Conservation (phyloP, 2,329 filamentous ascomycete species). For the Arthroderma sp. region DNA sequence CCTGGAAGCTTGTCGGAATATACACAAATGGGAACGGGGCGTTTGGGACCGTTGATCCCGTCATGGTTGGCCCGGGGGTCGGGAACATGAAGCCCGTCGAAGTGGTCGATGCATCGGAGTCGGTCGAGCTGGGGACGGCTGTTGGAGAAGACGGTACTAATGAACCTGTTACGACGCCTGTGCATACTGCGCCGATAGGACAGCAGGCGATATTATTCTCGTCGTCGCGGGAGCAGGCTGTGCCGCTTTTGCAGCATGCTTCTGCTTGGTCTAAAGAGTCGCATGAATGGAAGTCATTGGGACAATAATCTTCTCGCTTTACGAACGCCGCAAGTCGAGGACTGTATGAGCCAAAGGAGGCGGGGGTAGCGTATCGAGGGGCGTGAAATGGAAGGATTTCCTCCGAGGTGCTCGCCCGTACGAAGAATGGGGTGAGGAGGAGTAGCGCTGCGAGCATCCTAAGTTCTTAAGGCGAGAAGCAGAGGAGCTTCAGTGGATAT, state of each 20-base stretch:
- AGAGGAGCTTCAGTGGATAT: too few relatives aligned
- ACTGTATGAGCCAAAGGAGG: conserved; percentile 4
- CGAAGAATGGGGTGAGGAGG: conserved; percentile 5
- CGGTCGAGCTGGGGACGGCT: conserved; percentile 12
- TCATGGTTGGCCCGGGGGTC: conserved; percentile 19
- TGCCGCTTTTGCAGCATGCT: conserved; percentile 42
- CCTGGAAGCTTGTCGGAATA: conserved; percentile 41
- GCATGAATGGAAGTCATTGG: conserved; percentile 40
- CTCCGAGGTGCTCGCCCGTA: conserved; percentile 1
- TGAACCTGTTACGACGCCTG: conserved; percentile 36
- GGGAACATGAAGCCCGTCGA: conserved; percentile 24
- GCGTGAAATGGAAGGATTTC: conserved; percentile 6
- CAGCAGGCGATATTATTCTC: conserved; percentile 50
- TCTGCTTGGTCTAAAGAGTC: conserved; percentile 37
- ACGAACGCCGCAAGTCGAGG: conserved; percentile 3
- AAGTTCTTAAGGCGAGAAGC: not conserved
- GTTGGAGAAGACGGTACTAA: conserved; percentile 11
- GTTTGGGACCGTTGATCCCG: conserved; percentile 34
- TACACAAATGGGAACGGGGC: conserved; percentile 39
- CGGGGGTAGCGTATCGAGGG: conserved; percentile 3
- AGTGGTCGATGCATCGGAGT: conserved; percentile 13
- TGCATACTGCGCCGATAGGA: conserved; percentile 44
- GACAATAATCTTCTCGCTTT: conserved; percentile 31
- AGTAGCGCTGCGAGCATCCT: conserved; percentile 5
- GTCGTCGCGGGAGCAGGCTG: conserved; percentile 43